Base-by-base conservation (phyloP, 1,284 basidiomycete species). In the Mycosarcoma maydis region DNA sequence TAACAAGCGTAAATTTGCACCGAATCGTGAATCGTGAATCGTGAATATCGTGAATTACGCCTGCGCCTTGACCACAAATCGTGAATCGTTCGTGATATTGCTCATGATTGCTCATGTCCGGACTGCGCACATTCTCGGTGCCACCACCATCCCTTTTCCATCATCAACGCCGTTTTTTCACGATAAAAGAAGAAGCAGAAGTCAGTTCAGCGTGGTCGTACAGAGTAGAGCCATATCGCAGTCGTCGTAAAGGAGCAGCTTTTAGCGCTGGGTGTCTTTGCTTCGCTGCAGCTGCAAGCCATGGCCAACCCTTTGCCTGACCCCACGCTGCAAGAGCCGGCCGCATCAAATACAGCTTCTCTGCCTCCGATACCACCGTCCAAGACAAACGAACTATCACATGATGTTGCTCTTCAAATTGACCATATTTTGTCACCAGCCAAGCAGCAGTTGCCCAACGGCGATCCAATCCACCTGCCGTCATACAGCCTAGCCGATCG, bases 391-490 rank as follows among this genome's bases (percentile, higher is more conserved):
- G 48, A 62, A 20, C 55, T 69, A 17, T 34, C 66, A 1, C 42
- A 54, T 10, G 55, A 69, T 33, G 38, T 53, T 3, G 66, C 66
- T 7, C 38, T 64, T 2, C 66, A 69, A 27, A 69, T 69, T 20
- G 59, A 69, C n/a, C 55, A 43, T 14, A 49, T 64, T 7, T 41
- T 69, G 4, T 47, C 46, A 10, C 10, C 50, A 9, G 38, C 45
- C 13, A 34, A 34, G 20, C 46, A 50, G 41, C 45, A 50, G 32
- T 42, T 30, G 26, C 26, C 32, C 11, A 51, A 52, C 24, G 39
- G 44, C 6, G 6, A 3, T 6, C 2, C 30, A 6, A n/a, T n/a
- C n/a, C n/a, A n/a, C n/a, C 20, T 30, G 9, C 19, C 33, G 19
- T 43, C 43, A 19, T 53, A 41, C 45, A 59, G 37, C 41, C 7